phyloP scores from a whole-genome alignment of 805 yeast species.

The Nakazawaea wyomingensis region DNA sequence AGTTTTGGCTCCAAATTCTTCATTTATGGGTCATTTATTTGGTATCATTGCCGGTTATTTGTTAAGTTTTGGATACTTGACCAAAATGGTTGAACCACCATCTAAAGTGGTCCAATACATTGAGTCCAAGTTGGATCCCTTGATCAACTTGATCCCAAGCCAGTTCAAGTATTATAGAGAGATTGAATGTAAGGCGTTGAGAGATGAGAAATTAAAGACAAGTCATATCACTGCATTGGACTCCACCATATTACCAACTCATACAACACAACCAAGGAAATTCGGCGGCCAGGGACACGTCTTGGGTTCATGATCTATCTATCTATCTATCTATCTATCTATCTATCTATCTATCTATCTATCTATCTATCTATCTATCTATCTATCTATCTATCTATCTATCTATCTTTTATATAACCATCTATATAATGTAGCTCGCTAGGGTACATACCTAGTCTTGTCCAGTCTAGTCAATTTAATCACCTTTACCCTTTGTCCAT shows the following conservation, averaged over 20 bases:
- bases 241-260: constrained; percentile 18
- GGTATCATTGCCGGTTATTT: constrained; percentile 65
- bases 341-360: too few species aligned
- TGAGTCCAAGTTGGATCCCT: constrained; percentile 46
- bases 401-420: too few species aligned
- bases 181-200: constrained; percentile 45
- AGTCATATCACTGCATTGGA: constrained; percentile 17
- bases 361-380: too few species aligned
- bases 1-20: constrained; percentile 56
- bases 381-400: too few species aligned
- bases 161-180: constrained; percentile 56
- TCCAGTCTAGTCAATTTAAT: too few species aligned
- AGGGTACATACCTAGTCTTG: too few species aligned
- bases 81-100: constrained; percentile 58
- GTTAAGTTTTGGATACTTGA: constrained; percentile 52
- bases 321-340: too few species aligned
- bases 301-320: constrained; percentile 17
- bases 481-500: too few species aligned
- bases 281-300: constrained; percentile 24
- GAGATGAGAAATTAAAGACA: constrained; percentile 23
- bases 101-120: constrained; percentile 57
- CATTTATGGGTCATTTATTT: constrained; percentile 69
- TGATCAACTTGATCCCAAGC: constrained; percentile 50
- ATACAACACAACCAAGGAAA: constrained; percentile 6
- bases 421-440: too few species aligned